Evolutionary conservation across 192 early-diverging fungal genomes (phyloP).

Genomic region (Borealophlyctis nickersoniae): DNA sequence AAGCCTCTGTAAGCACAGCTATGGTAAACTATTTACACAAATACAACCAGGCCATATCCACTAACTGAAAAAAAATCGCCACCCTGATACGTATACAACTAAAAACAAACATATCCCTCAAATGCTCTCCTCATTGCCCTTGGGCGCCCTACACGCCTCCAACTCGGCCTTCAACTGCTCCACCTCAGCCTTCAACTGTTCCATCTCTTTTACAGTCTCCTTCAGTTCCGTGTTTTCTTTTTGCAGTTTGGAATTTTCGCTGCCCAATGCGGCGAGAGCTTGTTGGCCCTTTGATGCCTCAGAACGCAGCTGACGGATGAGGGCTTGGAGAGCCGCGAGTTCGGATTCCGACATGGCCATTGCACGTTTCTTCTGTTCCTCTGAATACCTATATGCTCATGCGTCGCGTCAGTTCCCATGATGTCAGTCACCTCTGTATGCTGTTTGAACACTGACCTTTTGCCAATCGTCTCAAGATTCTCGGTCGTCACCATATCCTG

Average conservation of each 20-base stretch:
- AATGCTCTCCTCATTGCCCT: no score
- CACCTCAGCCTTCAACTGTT: background rate
- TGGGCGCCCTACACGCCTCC: background rate
- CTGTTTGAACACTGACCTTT: slow-evolving; percentile 11
- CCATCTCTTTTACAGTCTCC: background rate
- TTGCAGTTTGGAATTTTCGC: slow-evolving; percentile 6
- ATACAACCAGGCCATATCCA: no score
- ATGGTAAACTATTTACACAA: no score
- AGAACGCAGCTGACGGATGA: slow-evolving; percentile 20
- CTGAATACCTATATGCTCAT: no score
- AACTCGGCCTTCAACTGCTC: background rate
- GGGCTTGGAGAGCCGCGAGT: slow-evolving; percentile 19
- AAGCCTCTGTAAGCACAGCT: no score
- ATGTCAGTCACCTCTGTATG: no score
- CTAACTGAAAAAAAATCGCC: no score
- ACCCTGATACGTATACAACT: no score
- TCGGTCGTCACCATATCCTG: slow-evolving; percentile 13
- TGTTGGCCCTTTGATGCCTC: slow-evolving; percentile 13
- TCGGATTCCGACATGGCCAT: slow-evolving; percentile 14
- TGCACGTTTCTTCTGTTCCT: slow-evolving; percentile 15
- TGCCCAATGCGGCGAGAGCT: background rate
- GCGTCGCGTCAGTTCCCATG: no score
- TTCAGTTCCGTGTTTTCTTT: slow-evolving; percentile 4
- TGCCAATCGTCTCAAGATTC: background rate
- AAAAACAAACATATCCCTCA: no score